phyloP scores from a whole-genome alignment of 2,329 filamentous ascomycete species.

The Purpureocillium lavendulum region DNA sequence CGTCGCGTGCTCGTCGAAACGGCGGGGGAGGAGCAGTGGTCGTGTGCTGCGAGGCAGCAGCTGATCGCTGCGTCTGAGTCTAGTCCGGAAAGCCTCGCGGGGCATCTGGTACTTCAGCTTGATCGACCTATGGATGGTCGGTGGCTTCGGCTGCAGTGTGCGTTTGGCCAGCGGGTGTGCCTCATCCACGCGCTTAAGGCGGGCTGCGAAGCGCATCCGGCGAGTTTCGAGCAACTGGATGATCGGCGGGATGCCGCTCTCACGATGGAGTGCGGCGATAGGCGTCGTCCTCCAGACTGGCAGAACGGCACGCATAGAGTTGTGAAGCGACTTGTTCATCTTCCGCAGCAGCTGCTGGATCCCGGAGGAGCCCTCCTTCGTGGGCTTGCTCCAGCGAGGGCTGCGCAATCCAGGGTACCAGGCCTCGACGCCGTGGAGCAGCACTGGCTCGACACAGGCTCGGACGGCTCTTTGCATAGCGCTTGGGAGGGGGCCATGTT shows the following conservation, averaged over 20 bases:
- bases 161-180: conserved; percentile 9
- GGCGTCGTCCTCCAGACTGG: conserved; percentile 7
- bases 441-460: conserved; percentile 7
- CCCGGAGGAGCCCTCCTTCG: conserved; percentile 1
- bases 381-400: conserved; percentile 2
- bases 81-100: conserved; percentile 2
- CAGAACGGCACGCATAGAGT: conserved; percentile 5
- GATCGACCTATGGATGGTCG: conserved; percentile 2
- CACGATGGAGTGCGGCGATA: conserved; percentile 4
- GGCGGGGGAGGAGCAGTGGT: neutral
- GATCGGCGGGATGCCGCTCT: conserved; percentile 5
- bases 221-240: conserved; percentile 5
- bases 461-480: conserved; percentile 4
- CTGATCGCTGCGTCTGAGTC: conserved; percentile 5
- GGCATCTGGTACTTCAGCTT: conserved; percentile 6
- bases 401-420: conserved; percentile 6
- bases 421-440: conserved; percentile 5
- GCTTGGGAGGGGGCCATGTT: conserved; percentile 3
- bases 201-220: conserved; percentile 6
- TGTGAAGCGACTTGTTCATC: conserved; percentile 4
- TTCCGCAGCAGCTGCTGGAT: conserved; percentile 4
- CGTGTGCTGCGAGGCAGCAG: conserved; percentile 2
- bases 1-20: too few species aligned
- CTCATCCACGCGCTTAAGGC: conserved; percentile 9
- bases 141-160: conserved; percentile 1